These are phyloP conservation scores for Eucalyptus leucophloia DNA, from an alignment of 345 rosid genomes.

Conservation along the genomic window DNA sequence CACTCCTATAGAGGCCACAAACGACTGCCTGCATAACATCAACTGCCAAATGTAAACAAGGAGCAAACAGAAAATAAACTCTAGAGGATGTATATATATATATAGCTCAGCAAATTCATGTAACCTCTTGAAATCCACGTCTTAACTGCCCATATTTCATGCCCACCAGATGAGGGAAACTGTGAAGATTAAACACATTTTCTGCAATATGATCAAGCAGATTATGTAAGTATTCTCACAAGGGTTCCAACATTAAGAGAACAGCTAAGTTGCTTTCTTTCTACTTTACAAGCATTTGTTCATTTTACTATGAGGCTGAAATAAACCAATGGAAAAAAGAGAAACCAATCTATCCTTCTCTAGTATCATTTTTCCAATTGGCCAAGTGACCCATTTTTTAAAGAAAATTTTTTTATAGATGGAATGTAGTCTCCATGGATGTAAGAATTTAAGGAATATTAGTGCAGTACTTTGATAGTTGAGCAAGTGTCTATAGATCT, in stretches of 20 bases:
- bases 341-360: background rate
- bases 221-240: background rate
- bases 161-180: slow-evolving; percentile 76
- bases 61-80: background rate
- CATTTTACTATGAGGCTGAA: background rate
- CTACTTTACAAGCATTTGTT: background rate
- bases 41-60: background rate
- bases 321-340: background rate
- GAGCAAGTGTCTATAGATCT: slow-evolving; percentile 91
- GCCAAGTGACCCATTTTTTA: background rate
- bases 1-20: slow-evolving; percentile 73
- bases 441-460: background rate
- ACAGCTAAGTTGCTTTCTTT: background rate
- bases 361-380: background rate
- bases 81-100: background rate
- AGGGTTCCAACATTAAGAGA: background rate
- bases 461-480: slow-evolving; percentile 66
- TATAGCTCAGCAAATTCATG: background rate
- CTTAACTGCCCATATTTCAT: slow-evolving; percentile 55
- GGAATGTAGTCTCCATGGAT: background rate
- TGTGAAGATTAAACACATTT: slow-evolving; percentile 79
- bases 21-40: slow-evolving; percentile 64
- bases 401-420: background rate
- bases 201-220: slow-evolving; percentile 38
- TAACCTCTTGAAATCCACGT: slow-evolving; percentile 69